A percentile compares a stretch with the other conserved stretches of the same genome.
Evolutionary conservation across 495 filamentous ascomycete genomes (phyloP).

Genomic region (Glutinoglossum americanum): DNA sequence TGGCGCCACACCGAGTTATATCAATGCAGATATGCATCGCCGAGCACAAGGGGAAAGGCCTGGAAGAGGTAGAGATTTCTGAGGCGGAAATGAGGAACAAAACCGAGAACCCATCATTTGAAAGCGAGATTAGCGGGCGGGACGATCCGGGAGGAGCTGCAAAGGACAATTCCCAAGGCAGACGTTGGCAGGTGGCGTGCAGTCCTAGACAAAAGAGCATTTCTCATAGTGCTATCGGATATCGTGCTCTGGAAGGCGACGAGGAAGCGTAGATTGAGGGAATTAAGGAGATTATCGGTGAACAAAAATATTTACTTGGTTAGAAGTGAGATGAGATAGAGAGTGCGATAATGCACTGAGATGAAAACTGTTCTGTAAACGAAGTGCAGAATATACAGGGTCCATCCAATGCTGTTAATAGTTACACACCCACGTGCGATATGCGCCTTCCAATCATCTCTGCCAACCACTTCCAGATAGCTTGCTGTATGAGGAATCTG

Average conservation of each 20-base stretch:
- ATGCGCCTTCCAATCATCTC: too few relatives aligned
- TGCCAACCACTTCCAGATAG: too few relatives aligned
- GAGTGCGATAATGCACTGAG: too few relatives aligned
- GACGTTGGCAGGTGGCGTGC: background rate
- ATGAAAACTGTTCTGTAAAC: too few relatives aligned
- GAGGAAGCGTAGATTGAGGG: background rate
- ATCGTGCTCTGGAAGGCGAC: background rate
- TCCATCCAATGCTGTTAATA: too few relatives aligned
- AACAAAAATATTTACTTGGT: background rate
- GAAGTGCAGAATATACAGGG: too few relatives aligned
- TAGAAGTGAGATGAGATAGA: background rate
- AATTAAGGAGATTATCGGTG: background rate
- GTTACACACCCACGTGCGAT: too few relatives aligned
- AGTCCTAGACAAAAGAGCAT: too few relatives aligned
- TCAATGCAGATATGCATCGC: too few relatives aligned
- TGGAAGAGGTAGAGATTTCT: constrained; percentile 30
- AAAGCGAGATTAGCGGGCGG: constrained; percentile 31
- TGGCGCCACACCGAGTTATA: too few relatives aligned
- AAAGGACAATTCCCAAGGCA: background rate
- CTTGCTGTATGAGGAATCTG: too few relatives aligned
- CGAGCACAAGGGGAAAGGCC: constrained; percentile 33
- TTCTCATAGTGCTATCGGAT: too few relatives aligned
- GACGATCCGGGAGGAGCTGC: constrained; percentile 30
- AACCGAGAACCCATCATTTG: constrained; percentile 36
- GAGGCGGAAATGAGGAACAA: constrained; percentile 14